phyloP scores from a whole-genome alignment of 176 grass and related monocot genomes.

The Rhynchospora breviuscula region DNA sequence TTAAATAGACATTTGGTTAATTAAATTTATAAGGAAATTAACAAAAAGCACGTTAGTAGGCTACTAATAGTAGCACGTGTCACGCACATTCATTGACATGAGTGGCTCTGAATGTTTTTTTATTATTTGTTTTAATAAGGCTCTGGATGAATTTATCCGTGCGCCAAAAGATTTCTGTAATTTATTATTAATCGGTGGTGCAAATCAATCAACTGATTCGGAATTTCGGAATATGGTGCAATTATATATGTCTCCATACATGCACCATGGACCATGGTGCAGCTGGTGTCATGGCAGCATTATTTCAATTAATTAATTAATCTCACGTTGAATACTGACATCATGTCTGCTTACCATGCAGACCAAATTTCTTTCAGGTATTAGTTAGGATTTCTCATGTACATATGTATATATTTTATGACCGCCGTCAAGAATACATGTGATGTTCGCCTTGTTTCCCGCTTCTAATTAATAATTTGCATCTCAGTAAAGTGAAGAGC shows the following conservation, averaged over 20 bases:
- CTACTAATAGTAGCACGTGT: no score
- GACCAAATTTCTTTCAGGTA: background rate
- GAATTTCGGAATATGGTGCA: background rate
- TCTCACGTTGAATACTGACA: background rate
- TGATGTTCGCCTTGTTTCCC: no score
- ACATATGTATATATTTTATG: background rate
- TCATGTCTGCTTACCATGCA: background rate
- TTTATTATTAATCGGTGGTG: background rate
- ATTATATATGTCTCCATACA: background rate
- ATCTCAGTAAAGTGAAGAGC: no score
- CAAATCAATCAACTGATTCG: background rate
- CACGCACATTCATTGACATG: no score
- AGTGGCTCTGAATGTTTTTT: no score
- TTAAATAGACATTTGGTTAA: no score
- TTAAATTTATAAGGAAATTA: no score
- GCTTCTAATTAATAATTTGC: no score
- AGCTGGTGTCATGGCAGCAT: background rate
- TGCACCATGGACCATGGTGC: background rate
- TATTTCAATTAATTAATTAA: background rate
- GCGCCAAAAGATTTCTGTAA: background rate
- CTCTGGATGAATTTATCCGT: no score
- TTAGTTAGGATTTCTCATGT: background rate
- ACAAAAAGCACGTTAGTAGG: no score
- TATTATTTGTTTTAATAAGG: no score
- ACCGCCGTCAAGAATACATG: no score